A percentile compares a stretch with the other conserved stretches of the same genome.
phyloP scores from a whole-genome alignment of 257 asterid genomes.

The Nyctanthes arbortristis region DNA sequence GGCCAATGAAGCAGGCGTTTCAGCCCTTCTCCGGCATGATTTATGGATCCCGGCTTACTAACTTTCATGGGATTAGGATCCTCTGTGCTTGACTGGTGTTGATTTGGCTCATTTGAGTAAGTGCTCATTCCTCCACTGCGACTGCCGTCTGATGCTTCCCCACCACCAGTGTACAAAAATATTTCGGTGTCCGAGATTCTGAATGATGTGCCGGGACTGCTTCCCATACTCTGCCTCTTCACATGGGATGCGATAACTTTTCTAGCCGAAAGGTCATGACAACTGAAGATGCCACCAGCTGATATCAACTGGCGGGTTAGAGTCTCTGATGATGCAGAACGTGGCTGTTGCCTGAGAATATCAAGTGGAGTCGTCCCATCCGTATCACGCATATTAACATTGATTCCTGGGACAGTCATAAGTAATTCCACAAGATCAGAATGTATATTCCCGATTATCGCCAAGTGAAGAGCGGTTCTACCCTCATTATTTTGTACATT shows the following conservation, averaged over 20 bases:
- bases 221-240: slow-evolving; percentile 66
- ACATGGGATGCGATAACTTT: slow-evolving; percentile 71
- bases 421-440: slow-evolving; percentile 76
- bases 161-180: slow-evolving; percentile 67
- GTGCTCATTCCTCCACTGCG: slow-evolving; percentile 35
- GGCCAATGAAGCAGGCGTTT: slow-evolving; percentile 81
- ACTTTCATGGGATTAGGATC: slow-evolving; percentile 24
- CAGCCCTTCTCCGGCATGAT: slow-evolving; percentile 45
- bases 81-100: slow-evolving; percentile 29
- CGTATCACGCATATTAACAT: slow-evolving; percentile 69
- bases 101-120: slow-evolving; percentile 45
- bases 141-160: slow-evolving; percentile 45
- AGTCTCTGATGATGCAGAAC: slow-evolving; percentile 67
- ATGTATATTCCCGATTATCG: slow-evolving; percentile 75
- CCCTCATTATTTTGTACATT: slow-evolving; percentile 57
- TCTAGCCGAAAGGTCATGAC: slow-evolving; percentile 70
- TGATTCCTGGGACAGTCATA: slow-evolving; percentile 54
- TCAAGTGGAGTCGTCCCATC: slow-evolving; percentile 84
- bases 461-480: slow-evolving; percentile 76
- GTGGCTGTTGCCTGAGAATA: slow-evolving; percentile 64
- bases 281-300: slow-evolving; percentile 75
- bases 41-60: slow-evolving; percentile 36
- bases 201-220: slow-evolving; percentile 88
- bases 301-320: slow-evolving; percentile 69
- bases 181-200: slow-evolving; percentile 76